Evolutionary conservation across 2,329 filamentous ascomycete genomes (phyloP), one percentile per base, ranked within the genome.

Genomic region (Trichoderma oligosporum): DNA sequence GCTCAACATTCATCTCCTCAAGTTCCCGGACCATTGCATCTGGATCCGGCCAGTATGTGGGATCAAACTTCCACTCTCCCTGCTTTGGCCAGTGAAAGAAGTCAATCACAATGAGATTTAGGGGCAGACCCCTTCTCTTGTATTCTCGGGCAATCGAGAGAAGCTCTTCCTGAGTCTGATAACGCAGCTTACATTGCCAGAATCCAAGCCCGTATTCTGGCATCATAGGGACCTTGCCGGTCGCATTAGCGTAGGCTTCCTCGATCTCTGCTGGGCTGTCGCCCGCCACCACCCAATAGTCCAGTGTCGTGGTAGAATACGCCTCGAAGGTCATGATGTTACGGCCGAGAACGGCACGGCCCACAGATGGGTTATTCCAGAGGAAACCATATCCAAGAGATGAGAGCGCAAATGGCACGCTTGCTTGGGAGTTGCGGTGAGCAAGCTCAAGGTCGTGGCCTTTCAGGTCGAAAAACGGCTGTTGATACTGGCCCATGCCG

Each of bases 401-500:
- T 0, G 81, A 84, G 0, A 87, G 65, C 0, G 79, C 77, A 66
- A 87, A 87, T 0, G 84, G 84, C 0, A 87, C 78, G 48, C 78
- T 84, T 4, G 84, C 84, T 66, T 87, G 84, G 0, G 82, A 86
- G 65, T 87, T 87, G 1, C 84, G 78, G 35, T 87, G 84, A 0
- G 84, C 83, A 2, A 87, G 76, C 64, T 87, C 84, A 1, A 87
- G 67, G 57, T 87, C 83, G 0, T 74, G 65, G 0, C 84, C 84
- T 62, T 86, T 87, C 47, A 87, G 73, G 64, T 87, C 76, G n/a
- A 87, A 71, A 51, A 74, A 77, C 0, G 82, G 80, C 62, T 87
- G 83, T 63, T 87, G 84, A 59, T 87, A 87, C 68, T 87, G 84
- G 0, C 84, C 84, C 83, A 87, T 87, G 18, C 84, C 84, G 63